Base-by-base conservation (phyloP, 129 eudicot species). In the Lonicera japonica region DNA sequence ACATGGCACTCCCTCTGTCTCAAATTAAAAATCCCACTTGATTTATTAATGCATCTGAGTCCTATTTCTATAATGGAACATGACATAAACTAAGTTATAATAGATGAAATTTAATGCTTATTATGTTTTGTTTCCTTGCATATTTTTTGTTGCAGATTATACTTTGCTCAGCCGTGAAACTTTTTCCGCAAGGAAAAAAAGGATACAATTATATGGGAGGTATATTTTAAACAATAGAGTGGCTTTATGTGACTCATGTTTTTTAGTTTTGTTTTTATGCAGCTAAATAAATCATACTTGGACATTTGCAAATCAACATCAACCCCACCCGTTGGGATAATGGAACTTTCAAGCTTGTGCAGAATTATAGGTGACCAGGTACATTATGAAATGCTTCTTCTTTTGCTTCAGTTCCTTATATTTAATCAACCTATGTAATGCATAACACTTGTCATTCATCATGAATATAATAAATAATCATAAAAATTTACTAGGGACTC, bases 331-430 rank as follows among this genome's bases (percentile, higher is more conserved):
- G 85, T 79, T 64, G 89, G 94, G 38, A 78, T 88, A 67, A 29
- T 79, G 82, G 99, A 94, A 56, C 79, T 88, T 14, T 76, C 99
- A 60, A 88, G 87, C 77, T 88, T 94, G 95, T 88, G 96, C 68
- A 68, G 87, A 68, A 95, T 89, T 59, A 75, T 94, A 46, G 84
- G 78, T 64, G 99, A 94, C 75, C 99, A 88, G 96, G 99, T 94
- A 79, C 63, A n/a, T 23, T 5, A 54, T 16, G 21, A 45, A 8
- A 41, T 25, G 63, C 34, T 25, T 21, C 25, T 15, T 19, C 5
- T 52, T 57, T 58, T 38, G 45, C 4, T 58, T 23, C 20, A 57
- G 16, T n/a, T 61, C 54, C n/a, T 36, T 38, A 4, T 38, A 38
- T 38, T 43, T 10, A 4, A 43, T 1, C 8, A 43, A 43, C 14